Conservation (phyloP, 768 basidiomycete species). For the Russula olivacea region DNA sequence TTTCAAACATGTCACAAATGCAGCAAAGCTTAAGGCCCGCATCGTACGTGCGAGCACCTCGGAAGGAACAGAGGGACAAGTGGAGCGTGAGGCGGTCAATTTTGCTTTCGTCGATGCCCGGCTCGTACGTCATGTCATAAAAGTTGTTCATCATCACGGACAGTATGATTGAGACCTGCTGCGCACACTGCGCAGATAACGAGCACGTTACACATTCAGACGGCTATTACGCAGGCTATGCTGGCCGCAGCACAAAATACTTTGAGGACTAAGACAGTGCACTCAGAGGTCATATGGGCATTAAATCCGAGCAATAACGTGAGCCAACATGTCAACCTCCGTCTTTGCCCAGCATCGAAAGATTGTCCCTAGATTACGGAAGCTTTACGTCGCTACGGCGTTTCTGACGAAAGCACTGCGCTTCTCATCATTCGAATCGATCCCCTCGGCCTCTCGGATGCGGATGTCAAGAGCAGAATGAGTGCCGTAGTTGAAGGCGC, state of each 20-base stretch:
- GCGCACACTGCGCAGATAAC: conserved; percentile 52
- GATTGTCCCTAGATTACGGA: conserved; percentile 67
- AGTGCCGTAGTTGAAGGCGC: conserved; percentile 52
- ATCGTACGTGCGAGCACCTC: conserved; percentile 66
- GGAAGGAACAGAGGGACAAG: conserved; percentile 53
- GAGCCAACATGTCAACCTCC: conserved; percentile 22
- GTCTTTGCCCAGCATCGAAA: neutral
- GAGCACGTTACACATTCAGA: conserved; percentile 73
- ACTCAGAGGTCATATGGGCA: conserved; percentile 86
- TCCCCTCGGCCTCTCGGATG: conserved; percentile 36
- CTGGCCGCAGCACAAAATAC: conserved; percentile 53
- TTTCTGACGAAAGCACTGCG: conserved; percentile 57
- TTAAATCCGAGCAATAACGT: conserved; percentile 88
- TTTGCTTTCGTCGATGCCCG: conserved; percentile 87
- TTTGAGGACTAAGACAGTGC: conserved; percentile 78
- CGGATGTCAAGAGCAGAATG: conserved; percentile 50
- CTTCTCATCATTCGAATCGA: conserved; percentile 70
- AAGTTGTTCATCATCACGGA: neutral
- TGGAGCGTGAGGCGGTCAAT: conserved; percentile 71
- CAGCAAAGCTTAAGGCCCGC: conserved; percentile 50
- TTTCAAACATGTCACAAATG: conserved; percentile 62
- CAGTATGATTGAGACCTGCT: conserved; percentile 12
- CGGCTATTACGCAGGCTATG: conserved; percentile 78
- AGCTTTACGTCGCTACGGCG: conserved; percentile 78
- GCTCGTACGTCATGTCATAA: conserved; percentile 43